These are phyloP conservation scores for Hanseniaspora sp. DNA, from an alignment of 1,139 yeast species.

Conservation along the genomic window DNA sequence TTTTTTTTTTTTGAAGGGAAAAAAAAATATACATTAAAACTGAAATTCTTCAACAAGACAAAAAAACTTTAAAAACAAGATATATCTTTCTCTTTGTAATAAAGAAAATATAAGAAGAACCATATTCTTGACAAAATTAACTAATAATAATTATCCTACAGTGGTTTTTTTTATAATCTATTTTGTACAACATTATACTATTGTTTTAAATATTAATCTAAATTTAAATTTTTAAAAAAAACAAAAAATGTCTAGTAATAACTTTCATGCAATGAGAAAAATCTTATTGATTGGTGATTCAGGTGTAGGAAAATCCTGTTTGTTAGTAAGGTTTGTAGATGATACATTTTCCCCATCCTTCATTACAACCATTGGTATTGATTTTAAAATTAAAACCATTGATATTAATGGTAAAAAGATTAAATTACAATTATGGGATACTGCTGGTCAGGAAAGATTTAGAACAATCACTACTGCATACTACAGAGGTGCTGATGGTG, in stretches of 20 bases:
- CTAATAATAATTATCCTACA: no score
- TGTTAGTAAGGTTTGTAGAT: slow-evolving; percentile 85
- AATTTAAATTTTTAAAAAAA: no score
- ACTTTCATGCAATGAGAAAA: slow-evolving; percentile 86
- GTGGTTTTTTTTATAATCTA: no score
- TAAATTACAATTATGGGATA: slow-evolving; percentile 96
- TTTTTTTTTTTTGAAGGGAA: no score
- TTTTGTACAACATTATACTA: no score
- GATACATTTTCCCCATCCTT: slow-evolving; percentile 94
- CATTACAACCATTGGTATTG: slow-evolving; percentile 95
- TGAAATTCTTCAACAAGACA: no score
- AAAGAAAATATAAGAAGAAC: no score
- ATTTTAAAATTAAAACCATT: slow-evolving; percentile 92
- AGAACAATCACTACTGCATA: slow-evolving; percentile 97
- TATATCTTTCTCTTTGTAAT: no score
- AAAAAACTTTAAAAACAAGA: no score
- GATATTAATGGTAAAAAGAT: slow-evolving; percentile 87
- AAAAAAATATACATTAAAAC: no score
- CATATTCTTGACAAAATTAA: no score
- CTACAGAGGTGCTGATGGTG: slow-evolving; percentile 98
- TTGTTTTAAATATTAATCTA: no score
- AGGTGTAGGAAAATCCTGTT: slow-evolving; percentile 94
- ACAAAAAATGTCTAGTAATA: slow-evolving; percentile 24
- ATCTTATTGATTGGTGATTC: slow-evolving; percentile 91
- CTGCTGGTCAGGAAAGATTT: slow-evolving; percentile 97